Base-by-base conservation (phyloP, 768 basidiomycete species). In the Podaxis sp. region DNA sequence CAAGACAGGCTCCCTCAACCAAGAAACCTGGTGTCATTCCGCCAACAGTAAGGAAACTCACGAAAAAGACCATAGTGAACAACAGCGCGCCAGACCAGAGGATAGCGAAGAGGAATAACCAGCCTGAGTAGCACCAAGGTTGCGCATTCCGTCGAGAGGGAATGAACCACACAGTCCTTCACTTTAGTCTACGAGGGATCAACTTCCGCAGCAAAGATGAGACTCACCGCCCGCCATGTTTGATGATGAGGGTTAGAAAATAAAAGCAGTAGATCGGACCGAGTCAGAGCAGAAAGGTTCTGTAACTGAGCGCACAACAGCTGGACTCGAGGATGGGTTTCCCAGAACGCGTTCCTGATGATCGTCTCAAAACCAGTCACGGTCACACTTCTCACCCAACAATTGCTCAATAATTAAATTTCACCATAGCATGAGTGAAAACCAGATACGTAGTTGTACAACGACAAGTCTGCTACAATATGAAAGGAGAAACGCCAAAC, bases 61-160 rank as follows among this genome's bases (percentile, higher is more conserved):
- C 95, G 76, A 97, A 98, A 82, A 98, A 98, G 71, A 98, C 96
- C 89, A 93, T 94, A 59, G 93, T 95, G 78, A 99, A 99, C 59
- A 99, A 81, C 63, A 98, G 81, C 18, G 85, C 93, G 9, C 94
- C 95, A 63, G 95, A 87, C 84, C 91, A 88, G 55, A 98, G 86
- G 70, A 98, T 93, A 68, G 93, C 84, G 71, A 97, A 95, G 65
- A 98, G 85, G 79, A 96, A 98, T 63, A 98, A 77, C 95, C 95
- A 97, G 71, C 91, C 95, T 95, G 47, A 25, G 51, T 4, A 14
- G 16, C 11, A 52, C n/a, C 14, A 13, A 37, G 40, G 5, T 10
- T 28, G 3, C 5, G n/a, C n/a, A 6, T 35, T 47, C 36, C 4
- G 2, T n/a, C 25, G 7, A 36, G 25, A 37, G 47, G 51, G 38